phyloP scores from a whole-genome alignment of 2,329 filamentous ascomycete species.

The Madurella fahalii region DNA sequence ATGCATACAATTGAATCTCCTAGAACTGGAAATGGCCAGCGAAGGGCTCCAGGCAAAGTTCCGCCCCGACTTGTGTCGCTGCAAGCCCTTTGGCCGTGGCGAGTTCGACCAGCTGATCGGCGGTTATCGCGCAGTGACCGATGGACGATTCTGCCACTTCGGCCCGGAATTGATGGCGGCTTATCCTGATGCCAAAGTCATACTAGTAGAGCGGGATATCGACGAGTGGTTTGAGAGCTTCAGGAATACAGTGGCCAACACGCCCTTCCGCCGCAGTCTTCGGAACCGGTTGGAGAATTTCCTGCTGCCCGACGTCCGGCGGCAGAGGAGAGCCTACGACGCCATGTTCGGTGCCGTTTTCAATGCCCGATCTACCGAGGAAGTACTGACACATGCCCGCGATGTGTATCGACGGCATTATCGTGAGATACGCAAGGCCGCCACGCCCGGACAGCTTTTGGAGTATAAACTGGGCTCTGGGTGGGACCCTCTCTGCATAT shows the following conservation, averaged over 20 bases:
- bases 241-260: neutral
- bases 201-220: conserved; percentile 3
- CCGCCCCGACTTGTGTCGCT: neutral
- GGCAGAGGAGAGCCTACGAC: neutral
- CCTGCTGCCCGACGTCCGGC: neutral
- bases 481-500: conserved; percentile 5
- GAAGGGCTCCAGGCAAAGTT: neutral
- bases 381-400: neutral
- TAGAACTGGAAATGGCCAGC: neutral
- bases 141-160: neutral
- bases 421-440: neutral
- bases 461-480: conserved; percentile 4
- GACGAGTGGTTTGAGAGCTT: conserved; percentile 4
- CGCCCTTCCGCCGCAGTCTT: neutral
- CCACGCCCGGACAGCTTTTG: conserved; percentile 3
- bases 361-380: neutral
- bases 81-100: neutral
- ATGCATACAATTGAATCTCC: neutral
- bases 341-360: neutral
- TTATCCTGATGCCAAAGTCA: conserved; percentile 3
- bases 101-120: neutral
- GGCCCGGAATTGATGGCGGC: conserved; percentile 2
- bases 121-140: neutral
- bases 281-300: neutral
- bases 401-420: neutral